Evolutionary conservation across 2,329 filamentous ascomycete genomes (phyloP), one percentile per base, ranked within the genome.

Genomic region (Ilyonectria destructans): DNA sequence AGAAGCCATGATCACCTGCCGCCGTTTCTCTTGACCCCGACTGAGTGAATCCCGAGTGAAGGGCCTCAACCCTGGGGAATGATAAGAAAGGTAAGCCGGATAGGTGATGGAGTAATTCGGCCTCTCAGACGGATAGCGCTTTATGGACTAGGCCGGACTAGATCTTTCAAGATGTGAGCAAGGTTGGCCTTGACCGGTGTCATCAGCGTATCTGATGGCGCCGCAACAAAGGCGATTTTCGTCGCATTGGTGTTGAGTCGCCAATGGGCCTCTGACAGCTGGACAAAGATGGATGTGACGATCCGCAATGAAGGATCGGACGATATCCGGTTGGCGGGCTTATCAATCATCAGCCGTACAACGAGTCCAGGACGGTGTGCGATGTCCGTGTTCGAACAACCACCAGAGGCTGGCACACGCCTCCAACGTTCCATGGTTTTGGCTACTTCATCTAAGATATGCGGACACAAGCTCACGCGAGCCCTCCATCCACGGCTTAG

Each of bases 41-140:
- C 35, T n/a, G n/a, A 52, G 21, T 43, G 21, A 60, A 51, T 43
- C 17, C 35, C 31, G n/a, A 52, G 21, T 31, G 21, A 60, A 51
- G 37, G 55, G 48, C 48, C 58, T 45, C 58, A 52, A 52, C 29
- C 35, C 1, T 29, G 23, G 33, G 19, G 15, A 15, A n/a, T 23
- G 33, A 60, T 54, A 37, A 26, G 46, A n/a, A n/a, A 23, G 37
- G n/a, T 8, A 61, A 52, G 21, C 37, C 58, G n/a, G 58, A 54
- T 51, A 61, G 12, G 33, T 35, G n/a, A 26, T 23, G 58, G 37
- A 40, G n/a, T 15, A 52, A n/a, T 13, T 48, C 29, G 6, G 19
- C 43, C 26, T 21, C 13, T 19, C 8, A 7, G 43, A n/a, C 15
- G 29, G 13, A 49, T 9, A n/a, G n/a, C 8, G 9, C 26, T 31